Percentiles rank a stretch among this genome's conserved stretches.
phyloP scores from a whole-genome alignment of 2,329 filamentous ascomycete species.

The Pseudocercospora pini-densiflorae region DNA sequence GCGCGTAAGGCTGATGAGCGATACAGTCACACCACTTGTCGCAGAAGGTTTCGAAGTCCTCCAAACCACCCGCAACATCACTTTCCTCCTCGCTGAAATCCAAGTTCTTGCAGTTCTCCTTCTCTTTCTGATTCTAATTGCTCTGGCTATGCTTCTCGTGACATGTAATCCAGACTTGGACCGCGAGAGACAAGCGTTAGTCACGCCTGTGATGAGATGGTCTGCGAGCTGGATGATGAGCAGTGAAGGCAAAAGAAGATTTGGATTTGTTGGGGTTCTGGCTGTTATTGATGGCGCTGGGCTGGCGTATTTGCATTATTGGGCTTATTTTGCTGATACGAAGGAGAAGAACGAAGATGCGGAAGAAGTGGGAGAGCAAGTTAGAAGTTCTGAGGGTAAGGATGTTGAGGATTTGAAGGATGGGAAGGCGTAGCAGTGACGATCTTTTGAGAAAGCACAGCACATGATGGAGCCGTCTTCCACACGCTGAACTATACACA shows the following conservation, averaged over 20 bases:
- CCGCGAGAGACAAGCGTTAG: constrained; percentile 45
- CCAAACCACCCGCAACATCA: constrained; percentile 56
- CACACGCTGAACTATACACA: too few species aligned
- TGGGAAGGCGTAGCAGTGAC: constrained; percentile 20
- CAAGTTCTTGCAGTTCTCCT: constrained; percentile 53
- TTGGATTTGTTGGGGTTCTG: constrained; percentile 11
- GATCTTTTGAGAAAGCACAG: too few species aligned
- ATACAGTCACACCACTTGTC: constrained; percentile 55
- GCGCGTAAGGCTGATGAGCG: not conserved
- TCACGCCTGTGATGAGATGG: constrained; percentile 50
- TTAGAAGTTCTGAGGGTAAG: constrained; percentile 11
- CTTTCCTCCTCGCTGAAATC: constrained; percentile 52
- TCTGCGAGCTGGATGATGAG: constrained; percentile 33
- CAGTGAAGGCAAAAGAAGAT: constrained; percentile 17
- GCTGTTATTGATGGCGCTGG: constrained; percentile 3
- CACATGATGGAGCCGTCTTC: too few species aligned
- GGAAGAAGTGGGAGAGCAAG: constrained; percentile 5
- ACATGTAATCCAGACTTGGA: constrained; percentile 56
- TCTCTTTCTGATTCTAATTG: constrained; percentile 45
- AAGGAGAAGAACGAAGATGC: constrained; percentile 2
- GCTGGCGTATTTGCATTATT: constrained; percentile 23
- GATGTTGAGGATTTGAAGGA: constrained; percentile 25
- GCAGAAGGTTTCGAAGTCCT: constrained; percentile 55
- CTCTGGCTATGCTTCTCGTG: constrained; percentile 48
- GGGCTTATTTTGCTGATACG: constrained; percentile 21